Conservation (phyloP, 1,139 yeast species). For the Debaryomycetaceae sp. region DNA sequence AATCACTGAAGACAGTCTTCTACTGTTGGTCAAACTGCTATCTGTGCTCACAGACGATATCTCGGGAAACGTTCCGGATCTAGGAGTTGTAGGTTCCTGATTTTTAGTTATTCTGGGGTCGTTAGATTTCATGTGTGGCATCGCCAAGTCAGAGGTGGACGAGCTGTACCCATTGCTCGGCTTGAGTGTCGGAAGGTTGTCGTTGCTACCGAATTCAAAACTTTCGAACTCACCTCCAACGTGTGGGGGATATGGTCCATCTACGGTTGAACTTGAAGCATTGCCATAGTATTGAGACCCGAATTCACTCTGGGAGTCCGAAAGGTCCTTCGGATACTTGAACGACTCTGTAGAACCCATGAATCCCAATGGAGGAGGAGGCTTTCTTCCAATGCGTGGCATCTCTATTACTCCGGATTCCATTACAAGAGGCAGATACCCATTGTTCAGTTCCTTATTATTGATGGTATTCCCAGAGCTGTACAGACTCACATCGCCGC, state of each 20-base stretch:
- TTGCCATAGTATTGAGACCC: not conserved
- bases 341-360: not conserved
- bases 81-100: not conserved
- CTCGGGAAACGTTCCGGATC: not conserved
- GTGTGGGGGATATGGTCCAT: not conserved
- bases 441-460: not conserved
- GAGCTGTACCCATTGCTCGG: not conserved
- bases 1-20: not conserved
- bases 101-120: not conserved
- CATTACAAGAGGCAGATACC: not conserved
- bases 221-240: not conserved
- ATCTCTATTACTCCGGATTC: not conserved
- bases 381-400: not conserved
- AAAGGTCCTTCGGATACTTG: not conserved
- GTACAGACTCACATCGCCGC: too few species aligned
- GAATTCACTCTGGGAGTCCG: not conserved
- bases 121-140: not conserved
- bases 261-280: not conserved
- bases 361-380: not conserved
- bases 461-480: too few species aligned
- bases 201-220: not conserved
- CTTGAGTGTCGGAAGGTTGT: not conserved
- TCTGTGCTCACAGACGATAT: not conserved
- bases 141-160: not conserved
- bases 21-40: not conserved